Evolutionary conservation across 257 asterid genomes (phyloP).

Genomic region (Vinca minor): DNA sequence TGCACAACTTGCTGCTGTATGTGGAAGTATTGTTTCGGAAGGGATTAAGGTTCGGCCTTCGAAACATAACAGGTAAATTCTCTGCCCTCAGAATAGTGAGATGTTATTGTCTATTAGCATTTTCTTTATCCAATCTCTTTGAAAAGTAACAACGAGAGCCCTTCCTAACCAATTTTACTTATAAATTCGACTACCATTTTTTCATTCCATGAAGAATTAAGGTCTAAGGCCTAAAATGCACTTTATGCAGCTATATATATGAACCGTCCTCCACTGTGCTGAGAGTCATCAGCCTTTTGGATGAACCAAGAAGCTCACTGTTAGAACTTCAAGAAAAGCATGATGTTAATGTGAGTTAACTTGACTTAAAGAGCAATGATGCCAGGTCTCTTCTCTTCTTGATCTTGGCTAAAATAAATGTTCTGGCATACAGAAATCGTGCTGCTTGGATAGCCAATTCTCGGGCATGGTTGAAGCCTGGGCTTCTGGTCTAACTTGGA

Average conservation of each 20-base stretch:
- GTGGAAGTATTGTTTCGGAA: constrained; percentile 83
- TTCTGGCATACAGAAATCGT: constrained; percentile 51
- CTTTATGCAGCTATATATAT: constrained; percentile 58
- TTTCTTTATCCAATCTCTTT: constrained; percentile 2
- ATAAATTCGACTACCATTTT: background rate
- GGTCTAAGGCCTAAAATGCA: background rate
- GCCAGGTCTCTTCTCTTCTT: background rate
- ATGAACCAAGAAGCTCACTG: constrained; percentile 65
- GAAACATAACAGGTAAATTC: constrained; percentile 64
- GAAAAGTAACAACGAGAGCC: no score
- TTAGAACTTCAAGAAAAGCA: constrained; percentile 84
- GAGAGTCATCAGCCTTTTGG: constrained; percentile 51
- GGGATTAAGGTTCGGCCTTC: constrained; percentile 92
- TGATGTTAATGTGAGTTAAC: constrained; percentile 62
- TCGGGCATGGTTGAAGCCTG: constrained; percentile 98
- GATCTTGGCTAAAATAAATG: constrained; percentile 8
- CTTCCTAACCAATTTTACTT: no score
- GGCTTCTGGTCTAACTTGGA: constrained; percentile 99
- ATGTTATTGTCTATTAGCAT: background rate
- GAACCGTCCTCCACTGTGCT: constrained; percentile 80
- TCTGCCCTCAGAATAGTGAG: background rate
- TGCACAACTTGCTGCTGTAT: constrained; percentile 95
- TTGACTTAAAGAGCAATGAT: background rate
- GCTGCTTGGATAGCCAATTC: constrained; percentile 92
- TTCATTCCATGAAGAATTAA: background rate